Conservation (phyloP, 495 filamentous ascomycete species). For the Clohesyomyces aquaticus region DNA sequence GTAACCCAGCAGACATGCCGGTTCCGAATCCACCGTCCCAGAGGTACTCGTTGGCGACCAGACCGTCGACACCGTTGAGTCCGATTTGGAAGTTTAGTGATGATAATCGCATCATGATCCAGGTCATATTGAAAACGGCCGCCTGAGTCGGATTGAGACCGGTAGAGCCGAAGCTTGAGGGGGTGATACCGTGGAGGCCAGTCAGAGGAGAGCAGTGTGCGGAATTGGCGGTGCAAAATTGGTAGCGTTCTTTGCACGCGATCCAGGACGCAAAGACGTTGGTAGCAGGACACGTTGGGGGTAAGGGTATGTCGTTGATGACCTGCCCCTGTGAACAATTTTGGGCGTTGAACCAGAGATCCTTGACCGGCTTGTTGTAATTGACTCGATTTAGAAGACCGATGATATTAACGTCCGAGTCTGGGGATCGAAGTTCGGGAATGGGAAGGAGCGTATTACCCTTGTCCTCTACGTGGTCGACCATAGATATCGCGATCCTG, state of each 20-base stretch:
- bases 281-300: neutral
- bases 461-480: neutral
- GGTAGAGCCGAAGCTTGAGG: neutral
- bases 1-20: constrained; percentile 8
- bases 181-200: constrained; percentile 1
- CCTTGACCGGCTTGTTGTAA: neutral
- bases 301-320: neutral
- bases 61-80: constrained; percentile 10
- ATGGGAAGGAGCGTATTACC: neutral
- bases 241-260: constrained; percentile 28
- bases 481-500: too few relatives aligned
- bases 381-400: neutral
- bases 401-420: neutral
- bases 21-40: constrained; percentile 15
- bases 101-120: constrained; percentile 13
- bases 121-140: constrained; percentile 14
- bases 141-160: constrained; percentile 14
- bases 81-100: constrained; percentile 17
- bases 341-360: neutral
- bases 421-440: neutral
- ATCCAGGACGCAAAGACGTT: constrained; percentile 13
- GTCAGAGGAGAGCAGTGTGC: constrained; percentile 17
- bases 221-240: constrained; percentile 20
- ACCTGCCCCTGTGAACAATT: too few relatives aligned
- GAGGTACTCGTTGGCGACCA: constrained; percentile 29